A percentile compares a stretch with the other conserved stretches of the same genome.
Evolutionary conservation across 108 stramenopile genomes (phyloP).

Genomic region (Nitzschia putrida): DNA sequence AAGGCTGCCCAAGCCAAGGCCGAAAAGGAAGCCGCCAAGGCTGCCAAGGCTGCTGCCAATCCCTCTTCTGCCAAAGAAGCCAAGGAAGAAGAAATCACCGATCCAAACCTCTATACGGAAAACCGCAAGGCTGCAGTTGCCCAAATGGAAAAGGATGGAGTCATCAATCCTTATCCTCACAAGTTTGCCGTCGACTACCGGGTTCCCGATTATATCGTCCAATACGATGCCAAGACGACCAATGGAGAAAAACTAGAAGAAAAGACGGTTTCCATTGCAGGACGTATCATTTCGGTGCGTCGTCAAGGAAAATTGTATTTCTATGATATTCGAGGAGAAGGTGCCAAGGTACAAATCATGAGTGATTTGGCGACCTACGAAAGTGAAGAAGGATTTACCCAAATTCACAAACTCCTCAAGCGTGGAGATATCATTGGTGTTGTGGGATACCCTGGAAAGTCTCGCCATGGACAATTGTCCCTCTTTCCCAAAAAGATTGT

Average conservation of each 20-base stretch:
- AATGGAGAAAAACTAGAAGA: slow-evolving; percentile 75
- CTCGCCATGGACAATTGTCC: slow-evolving; percentile 96
- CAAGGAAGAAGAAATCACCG: slow-evolving; percentile 85
- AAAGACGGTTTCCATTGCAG: slow-evolving; percentile 83
- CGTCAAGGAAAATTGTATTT: slow-evolving; percentile 97
- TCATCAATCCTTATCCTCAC: slow-evolving; percentile 96
- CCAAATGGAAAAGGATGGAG: slow-evolving; percentile 79
- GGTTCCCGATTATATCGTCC: slow-evolving; percentile 86
- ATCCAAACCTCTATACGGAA: slow-evolving; percentile 93
- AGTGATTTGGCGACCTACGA: slow-evolving; percentile 83
- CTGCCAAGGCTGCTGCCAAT: slow-evolving; percentile 41
- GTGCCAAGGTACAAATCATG: slow-evolving; percentile 96
- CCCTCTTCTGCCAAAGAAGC: slow-evolving; percentile 50
- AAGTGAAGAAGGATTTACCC: slow-evolving; percentile 85
- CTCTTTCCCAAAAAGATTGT: slow-evolving; percentile 85
- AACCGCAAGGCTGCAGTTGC: slow-evolving; percentile 84
- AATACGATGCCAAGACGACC: slow-evolving; percentile 70
- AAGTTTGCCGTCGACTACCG: slow-evolving; percentile 93
- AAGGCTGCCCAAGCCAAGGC: slow-evolving; percentile 64
- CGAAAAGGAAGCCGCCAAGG: slow-evolving; percentile 61
- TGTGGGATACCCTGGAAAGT: slow-evolving; percentile 88
- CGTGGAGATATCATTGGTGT: slow-evolving; percentile 98
- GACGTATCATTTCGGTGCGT: slow-evolving; percentile 91
- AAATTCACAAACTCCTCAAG: slow-evolving; percentile 75
- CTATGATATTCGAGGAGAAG: slow-evolving; percentile 95